Percentiles rank a stretch among this genome's conserved stretches.
Evolutionary conservation across 169 alveolate species (phyloP).

Genomic region (Cryptosporidium parvum): DNA sequence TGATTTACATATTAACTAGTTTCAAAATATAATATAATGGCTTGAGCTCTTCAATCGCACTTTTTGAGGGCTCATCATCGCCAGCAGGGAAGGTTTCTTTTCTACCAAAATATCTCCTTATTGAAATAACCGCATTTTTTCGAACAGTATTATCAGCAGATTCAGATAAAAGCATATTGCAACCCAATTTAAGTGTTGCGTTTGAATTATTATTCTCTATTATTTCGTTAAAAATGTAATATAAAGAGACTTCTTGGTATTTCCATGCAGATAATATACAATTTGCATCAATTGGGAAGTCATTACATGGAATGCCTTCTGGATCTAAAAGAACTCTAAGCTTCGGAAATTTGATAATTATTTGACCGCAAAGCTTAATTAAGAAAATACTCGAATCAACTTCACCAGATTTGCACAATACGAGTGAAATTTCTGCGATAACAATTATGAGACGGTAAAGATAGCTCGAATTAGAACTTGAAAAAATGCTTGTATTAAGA

Average conservation of each 20-base stretch:
- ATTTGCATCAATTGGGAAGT: constrained; percentile 55
- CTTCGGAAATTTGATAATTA: constrained; percentile 54
- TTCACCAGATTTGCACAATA: constrained; percentile 3
- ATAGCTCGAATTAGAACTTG: constrained; percentile 50
- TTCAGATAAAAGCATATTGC: constrained; percentile 35
- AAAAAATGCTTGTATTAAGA: constrained; percentile 30
- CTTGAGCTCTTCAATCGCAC: constrained; percentile 18
- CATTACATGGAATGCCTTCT: constrained; percentile 66
- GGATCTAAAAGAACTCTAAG: constrained; percentile 55
- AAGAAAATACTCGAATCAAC: constrained; percentile 12
- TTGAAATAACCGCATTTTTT: constrained; percentile 26
- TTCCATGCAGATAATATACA: constrained; percentile 13
- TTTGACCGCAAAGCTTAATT: constrained; percentile 36
- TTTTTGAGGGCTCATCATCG: neutral
- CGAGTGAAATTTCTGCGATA: constrained; percentile 22
- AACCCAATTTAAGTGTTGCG: constrained; percentile 30
- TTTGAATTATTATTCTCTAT: constrained; percentile 4
- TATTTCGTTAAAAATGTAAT: constrained; percentile 12
- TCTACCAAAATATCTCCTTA: neutral
- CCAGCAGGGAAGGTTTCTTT: neutral
- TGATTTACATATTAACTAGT: constrained; percentile 5
- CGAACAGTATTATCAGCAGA: constrained; percentile 24
- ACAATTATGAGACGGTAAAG: constrained; percentile 23
- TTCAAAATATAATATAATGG: constrained; percentile 49
- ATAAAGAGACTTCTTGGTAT: constrained; percentile 57